These are phyloP conservation scores for Tetrapisispora taiwanensis DNA, from an alignment of 805 yeast genomes.

Conservation along the genomic window DNA sequence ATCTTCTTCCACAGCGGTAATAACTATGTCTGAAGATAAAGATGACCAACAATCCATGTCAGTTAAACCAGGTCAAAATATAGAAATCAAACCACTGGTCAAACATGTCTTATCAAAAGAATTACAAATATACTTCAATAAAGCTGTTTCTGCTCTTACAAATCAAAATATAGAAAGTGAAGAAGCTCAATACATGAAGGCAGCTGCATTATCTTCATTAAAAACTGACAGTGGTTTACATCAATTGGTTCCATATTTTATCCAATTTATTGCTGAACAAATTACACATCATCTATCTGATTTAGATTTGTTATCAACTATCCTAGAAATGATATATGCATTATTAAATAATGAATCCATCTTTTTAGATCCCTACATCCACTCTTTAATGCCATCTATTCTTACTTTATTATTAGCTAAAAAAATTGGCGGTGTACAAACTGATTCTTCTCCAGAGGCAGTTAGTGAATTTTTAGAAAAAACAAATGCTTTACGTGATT, in stretches of 20 bases:
- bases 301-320: constrained; percentile 59
- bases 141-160: constrained; percentile 69
- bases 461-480: constrained; percentile 30
- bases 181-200: constrained; percentile 37
- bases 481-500: constrained; percentile 62
- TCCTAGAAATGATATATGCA: constrained; percentile 83
- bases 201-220: constrained; percentile 76
- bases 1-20: constrained; percentile 6
- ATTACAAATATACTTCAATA: constrained; percentile 85
- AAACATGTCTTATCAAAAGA: constrained; percentile 93
- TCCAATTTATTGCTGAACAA: constrained; percentile 93
- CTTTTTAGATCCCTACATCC: constrained; percentile 90
- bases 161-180: constrained; percentile 39
- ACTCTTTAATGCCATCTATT: constrained; percentile 94
- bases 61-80: constrained; percentile 33
- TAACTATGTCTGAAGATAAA: constrained; percentile 15
- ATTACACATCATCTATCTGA: constrained; percentile 78
- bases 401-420: constrained; percentile 83
- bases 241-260: constrained; percentile 91
- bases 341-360: constrained; percentile 73
- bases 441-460: constrained; percentile 15
- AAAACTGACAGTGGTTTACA: constrained; percentile 92
- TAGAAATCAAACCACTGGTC: constrained; percentile 77
- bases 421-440: constrained; percentile 54
- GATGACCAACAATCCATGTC: constrained; percentile 25